Evolutionary conservation across 176 grass and related monocot genomes (phyloP).

Genomic region (Avena sativa): DNA sequence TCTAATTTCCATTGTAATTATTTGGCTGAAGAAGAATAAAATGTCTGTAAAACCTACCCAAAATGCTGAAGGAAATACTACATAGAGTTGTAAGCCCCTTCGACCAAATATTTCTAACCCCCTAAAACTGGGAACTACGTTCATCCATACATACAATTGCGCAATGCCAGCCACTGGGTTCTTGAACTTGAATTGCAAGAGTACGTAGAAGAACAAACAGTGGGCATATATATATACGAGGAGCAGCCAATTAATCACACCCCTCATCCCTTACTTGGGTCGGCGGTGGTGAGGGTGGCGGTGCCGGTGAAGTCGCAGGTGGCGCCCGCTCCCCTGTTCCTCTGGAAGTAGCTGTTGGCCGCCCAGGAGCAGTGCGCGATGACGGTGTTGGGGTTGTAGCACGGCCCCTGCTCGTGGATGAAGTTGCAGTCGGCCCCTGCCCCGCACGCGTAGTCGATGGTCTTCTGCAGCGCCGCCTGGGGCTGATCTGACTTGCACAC

Average conservation of each 20-base stretch:
- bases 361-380: constrained; percentile 90
- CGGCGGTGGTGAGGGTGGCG: constrained; percentile 57
- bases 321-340: constrained; percentile 58
- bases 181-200: neutral
- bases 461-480: constrained; percentile 70
- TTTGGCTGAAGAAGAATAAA: neutral
- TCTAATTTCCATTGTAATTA: neutral
- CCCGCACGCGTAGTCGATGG: constrained; percentile 95
- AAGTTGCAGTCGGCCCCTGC: constrained; percentile 75
- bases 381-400: constrained; percentile 83
- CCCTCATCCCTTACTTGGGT: constrained; percentile 67
- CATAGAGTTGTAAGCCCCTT: too few species aligned
- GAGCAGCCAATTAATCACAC: neutral
- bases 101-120: too few species aligned
- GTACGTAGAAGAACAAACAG: neutral
- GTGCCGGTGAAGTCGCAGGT: constrained; percentile 82
- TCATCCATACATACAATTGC: neutral
- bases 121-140: neutral
- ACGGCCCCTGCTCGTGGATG: constrained; percentile 62
- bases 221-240: neutral
- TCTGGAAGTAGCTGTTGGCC: constrained; percentile 94
- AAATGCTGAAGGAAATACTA: neutral
- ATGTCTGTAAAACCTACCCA: neutral
- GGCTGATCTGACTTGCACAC: constrained; percentile 73
- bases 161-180: neutral